Evolutionary conservation across 169 alveolate genomes (phyloP), one percentile per base, ranked within the genome.

Genomic region (Cryptosporidium baileyi): DNA sequence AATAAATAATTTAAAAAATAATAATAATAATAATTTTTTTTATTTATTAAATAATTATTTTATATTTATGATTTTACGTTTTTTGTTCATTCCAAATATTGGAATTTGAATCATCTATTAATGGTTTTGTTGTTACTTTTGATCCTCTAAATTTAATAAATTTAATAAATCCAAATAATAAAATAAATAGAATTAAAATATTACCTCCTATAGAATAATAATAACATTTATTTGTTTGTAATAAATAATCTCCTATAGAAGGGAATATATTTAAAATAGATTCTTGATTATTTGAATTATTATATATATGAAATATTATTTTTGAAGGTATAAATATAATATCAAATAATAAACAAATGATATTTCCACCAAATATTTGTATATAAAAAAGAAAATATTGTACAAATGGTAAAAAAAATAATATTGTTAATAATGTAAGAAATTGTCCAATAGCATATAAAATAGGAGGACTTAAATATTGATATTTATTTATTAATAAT

Each of bases 141-240:
- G 85, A 44, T 13, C 74, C 85, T 40, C 19, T 74, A 19, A n/a
- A 54, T 28, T 74, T 74, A 57, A 74, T 19, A n/a, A 74, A 74
- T 32, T 74, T 54, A 19, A 74, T 28, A 54, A 74, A 41, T 24
- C 85, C 85, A 26, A 74, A 52, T 0, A 74, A 13, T 5, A 74
- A 2, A 8, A 74, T 19, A 19, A 57, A 5, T 13, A 74, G 13
- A n/a, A 60, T 51, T 9, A 59, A 24, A 1, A 57, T 24, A 1
- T 28, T 7, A 36, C 74, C 63, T 22, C 62, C 43, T 1, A 74
- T 54, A 36, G 60, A 2, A 24, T 74, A 32, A 22, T 52, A 38
- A 9, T 30, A 19, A 24, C 85, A 74, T 22, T 74, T 22, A 57
- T 74, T 74, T 34, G 32, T 22, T 11, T 34, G 67, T 1, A 38